A percentile compares a stretch with the other conserved stretches of the same genome.
Conservation (phyloP, 805 yeast species). For the Nakazawaea ishiwadae region DNA sequence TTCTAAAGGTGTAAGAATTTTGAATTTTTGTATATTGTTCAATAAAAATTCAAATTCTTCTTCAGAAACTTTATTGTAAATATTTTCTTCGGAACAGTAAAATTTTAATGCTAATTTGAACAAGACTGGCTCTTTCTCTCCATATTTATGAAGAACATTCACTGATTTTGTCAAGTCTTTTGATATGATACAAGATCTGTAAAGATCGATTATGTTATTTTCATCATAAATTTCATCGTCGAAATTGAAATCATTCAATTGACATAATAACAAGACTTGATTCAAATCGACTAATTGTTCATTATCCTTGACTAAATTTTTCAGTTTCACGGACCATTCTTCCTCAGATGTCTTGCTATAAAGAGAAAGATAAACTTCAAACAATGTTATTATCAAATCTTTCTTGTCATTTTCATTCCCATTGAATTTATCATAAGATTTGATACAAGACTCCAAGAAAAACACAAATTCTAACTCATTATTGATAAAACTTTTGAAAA, state of each 20-base stretch:
- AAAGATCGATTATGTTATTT: conserved; percentile 54
- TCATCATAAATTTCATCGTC: conserved; percentile 36
- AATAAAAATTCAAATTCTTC: conserved; percentile 46
- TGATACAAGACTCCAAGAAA: conserved; percentile 87
- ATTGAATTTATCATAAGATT: conserved; percentile 70
- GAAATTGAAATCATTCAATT: conserved; percentile 47
- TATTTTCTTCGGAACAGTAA: conserved; percentile 49
- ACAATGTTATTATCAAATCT: conserved; percentile 72
- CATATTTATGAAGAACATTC: conserved; percentile 53
- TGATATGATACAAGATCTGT: conserved; percentile 58
- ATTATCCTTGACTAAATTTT: conserved; percentile 33
- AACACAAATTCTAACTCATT: conserved; percentile 87
- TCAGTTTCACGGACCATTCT: conserved; percentile 68
- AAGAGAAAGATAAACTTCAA: conserved; percentile 72
- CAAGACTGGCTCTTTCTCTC: conserved; percentile 57
- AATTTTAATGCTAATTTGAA: conserved; percentile 61
- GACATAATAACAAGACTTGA: conserved; percentile 51
- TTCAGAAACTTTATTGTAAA: conserved; percentile 49
- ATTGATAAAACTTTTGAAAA: conserved; percentile 81
- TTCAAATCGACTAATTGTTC: conserved; percentile 50
- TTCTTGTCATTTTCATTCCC: conserved; percentile 65
- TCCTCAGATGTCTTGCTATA: conserved; percentile 28
- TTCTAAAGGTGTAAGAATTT: conserved; percentile 69
- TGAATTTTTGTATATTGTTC: conserved; percentile 43
- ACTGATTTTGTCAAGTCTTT: conserved; percentile 56